phyloP scores from a whole-genome alignment of 176 grass and related monocot genomes.

The Bromus sterilis region DNA sequence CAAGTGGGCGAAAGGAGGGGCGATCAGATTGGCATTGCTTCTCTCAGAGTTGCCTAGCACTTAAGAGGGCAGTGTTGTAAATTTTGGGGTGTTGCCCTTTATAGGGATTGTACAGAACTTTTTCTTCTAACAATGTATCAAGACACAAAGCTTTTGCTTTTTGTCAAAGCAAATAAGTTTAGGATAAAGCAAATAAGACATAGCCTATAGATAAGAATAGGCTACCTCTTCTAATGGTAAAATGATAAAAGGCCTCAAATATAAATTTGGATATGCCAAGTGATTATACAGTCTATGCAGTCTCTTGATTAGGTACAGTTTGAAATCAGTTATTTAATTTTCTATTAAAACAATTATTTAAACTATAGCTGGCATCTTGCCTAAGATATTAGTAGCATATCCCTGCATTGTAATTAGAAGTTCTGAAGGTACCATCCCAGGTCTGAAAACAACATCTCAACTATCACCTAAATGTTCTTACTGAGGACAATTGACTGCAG shows the following conservation, averaged over 20 bases:
- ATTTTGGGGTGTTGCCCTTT: background rate
- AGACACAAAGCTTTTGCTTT: background rate
- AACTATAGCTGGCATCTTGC: background rate
- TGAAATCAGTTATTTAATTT: background rate
- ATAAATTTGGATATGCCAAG: background rate
- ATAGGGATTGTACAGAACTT: background rate
- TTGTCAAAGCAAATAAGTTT: background rate
- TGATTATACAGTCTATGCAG: background rate
- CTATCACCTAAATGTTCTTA: background rate
- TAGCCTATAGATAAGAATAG: background rate
- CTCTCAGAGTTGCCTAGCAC: background rate
- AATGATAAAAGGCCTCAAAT: background rate
- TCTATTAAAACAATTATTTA: background rate
- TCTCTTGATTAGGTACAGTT: background rate
- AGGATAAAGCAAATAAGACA: background rate
- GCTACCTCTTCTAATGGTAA: background rate
- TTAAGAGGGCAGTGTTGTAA: background rate
- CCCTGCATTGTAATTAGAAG: background rate
- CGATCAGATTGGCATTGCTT: background rate
- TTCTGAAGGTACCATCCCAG: background rate
- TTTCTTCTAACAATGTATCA: background rate
- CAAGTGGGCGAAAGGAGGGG: background rate
- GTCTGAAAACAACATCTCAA: background rate
- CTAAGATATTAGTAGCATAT: background rate
- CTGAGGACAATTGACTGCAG: background rate